phyloP scores from a whole-genome alignment of 495 filamentous ascomycete species.

The Pyrenopolyporus hunteri region DNA sequence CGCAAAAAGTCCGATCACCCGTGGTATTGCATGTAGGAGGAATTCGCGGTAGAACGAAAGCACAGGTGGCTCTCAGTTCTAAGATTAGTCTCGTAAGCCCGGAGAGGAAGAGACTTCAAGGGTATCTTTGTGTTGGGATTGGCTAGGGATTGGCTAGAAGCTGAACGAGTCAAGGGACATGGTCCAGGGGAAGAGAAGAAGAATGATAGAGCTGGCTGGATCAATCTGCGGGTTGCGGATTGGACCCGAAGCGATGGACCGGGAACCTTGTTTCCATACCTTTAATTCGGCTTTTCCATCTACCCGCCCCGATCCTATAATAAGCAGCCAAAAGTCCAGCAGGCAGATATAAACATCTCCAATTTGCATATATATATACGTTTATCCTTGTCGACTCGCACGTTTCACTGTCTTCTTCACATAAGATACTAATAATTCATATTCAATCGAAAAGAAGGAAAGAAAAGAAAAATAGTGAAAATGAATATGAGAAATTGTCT shows the following conservation, averaged over 20 bases:
- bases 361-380: too few relatives aligned
- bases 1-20: constrained; percentile 18
- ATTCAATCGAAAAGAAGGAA: too few relatives aligned
- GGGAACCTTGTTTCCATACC: constrained; percentile 17
- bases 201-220: too few relatives aligned
- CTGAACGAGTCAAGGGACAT: constrained; percentile 28
- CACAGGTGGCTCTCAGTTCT: constrained; percentile 12
- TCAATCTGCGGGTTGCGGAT: neutral
- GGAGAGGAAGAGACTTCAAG: neutral
- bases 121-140: constrained; percentile 3
- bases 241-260: constrained; percentile 16
- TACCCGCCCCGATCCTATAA: constrained; percentile 20
- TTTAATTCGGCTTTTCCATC: constrained; percentile 30
- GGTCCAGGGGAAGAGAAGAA: constrained; percentile 9
- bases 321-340: neutral
- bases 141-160: constrained; percentile 10
- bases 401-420: too few relatives aligned
- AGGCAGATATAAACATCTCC: too few relatives aligned
- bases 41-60: neutral
- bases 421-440: too few relatives aligned
- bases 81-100: constrained; percentile 5
- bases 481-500: too few relatives aligned
- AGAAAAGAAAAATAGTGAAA: too few relatives aligned
- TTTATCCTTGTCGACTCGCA: too few relatives aligned
- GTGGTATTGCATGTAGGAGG: constrained; percentile 15